Evolutionary conservation across 257 asterid genomes (phyloP).

Genomic region (Nicotiana noctiflora): DNA sequence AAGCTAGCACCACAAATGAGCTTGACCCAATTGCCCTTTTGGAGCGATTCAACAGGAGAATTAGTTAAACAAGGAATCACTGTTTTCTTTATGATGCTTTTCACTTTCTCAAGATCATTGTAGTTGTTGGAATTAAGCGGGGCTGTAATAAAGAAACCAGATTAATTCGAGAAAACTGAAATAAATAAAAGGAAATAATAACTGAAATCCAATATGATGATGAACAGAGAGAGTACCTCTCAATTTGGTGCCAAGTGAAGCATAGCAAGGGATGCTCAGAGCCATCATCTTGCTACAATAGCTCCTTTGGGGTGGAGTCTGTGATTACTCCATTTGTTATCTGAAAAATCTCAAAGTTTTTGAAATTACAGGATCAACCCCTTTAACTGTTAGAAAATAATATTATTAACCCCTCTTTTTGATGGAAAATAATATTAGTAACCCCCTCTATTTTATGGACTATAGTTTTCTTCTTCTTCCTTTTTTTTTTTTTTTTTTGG

Average conservation of each 20-base stretch:
- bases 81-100: constrained; percentile 29
- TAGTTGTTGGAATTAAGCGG: constrained; percentile 28
- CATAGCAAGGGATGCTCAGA: constrained; percentile 35
- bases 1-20: constrained; percentile 96
- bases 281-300: constrained; percentile 16
- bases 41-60: constrained; percentile 63
- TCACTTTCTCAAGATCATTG: constrained; percentile 43
- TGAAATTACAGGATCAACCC: too few relatives aligned
- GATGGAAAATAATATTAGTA: too few relatives aligned
- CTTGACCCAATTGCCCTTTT: constrained; percentile 83
- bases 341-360: too few relatives aligned
- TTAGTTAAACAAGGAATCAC: constrained; percentile 48
- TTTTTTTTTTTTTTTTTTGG: too few relatives aligned
- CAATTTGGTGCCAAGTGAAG: constrained; percentile 34
- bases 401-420: too few relatives aligned
- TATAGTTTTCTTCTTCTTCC: too few relatives aligned
- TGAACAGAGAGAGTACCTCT: constrained; percentile 17
- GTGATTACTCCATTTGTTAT: too few relatives aligned
- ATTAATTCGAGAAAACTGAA: background rate
- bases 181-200: background rate
- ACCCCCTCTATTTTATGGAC: too few relatives aligned
- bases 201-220: background rate
- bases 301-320: background rate
- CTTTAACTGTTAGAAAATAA: too few relatives aligned
- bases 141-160: constrained; percentile 15